A percentile compares a stretch with the other conserved stretches of the same genome.
phyloP scores from a whole-genome alignment of 208 protist genomes.

The Crithidia sp. region DNA sequence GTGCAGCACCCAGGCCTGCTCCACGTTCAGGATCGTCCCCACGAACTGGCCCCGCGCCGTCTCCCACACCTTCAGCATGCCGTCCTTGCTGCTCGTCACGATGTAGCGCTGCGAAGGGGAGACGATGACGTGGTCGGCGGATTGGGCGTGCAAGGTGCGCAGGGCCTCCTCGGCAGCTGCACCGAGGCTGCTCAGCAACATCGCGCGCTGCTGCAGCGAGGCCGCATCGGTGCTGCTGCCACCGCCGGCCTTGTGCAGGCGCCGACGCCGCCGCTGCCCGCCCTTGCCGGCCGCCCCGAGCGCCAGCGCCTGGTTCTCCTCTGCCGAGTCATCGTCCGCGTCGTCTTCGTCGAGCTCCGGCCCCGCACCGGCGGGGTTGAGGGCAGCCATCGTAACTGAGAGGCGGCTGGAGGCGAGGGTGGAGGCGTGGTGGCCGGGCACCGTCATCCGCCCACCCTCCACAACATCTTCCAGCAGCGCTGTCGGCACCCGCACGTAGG shows the following conservation, averaged over 20 bases:
- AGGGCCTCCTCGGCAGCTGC: constrained; percentile 52
- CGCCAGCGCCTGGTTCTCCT: background rate
- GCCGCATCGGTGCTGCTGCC: constrained; percentile 14
- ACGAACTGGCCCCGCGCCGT: constrained; percentile 55
- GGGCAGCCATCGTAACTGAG: background rate
- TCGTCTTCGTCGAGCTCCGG: constrained; percentile 11
- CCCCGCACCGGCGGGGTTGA: too few species aligned
- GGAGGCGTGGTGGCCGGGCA: background rate
- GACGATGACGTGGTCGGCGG: constrained; percentile 69
- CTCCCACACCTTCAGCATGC: constrained; percentile 84
- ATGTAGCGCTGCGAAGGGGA: constrained; percentile 43
- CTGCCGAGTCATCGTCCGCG: constrained; percentile 37
- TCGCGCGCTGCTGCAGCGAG: constrained; percentile 23
- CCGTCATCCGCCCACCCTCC: constrained; percentile 3
- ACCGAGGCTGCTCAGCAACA: constrained; percentile 27
- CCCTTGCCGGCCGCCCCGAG: constrained; percentile 11
- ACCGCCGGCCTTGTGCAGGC: constrained; percentile 4
- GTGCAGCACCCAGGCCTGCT: constrained; percentile 70
- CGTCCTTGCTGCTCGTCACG: constrained; percentile 80
- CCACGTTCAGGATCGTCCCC: constrained; percentile 72
- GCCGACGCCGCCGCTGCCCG: constrained; percentile 9
- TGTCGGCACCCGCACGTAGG: constrained; percentile 53
- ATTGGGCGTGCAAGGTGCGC: constrained; percentile 57
- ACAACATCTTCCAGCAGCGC: constrained; percentile 54
- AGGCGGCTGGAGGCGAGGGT: background rate